phyloP scores from a whole-genome alignment of 306 rosid genomes.

The Cucumis cinereus region DNA sequence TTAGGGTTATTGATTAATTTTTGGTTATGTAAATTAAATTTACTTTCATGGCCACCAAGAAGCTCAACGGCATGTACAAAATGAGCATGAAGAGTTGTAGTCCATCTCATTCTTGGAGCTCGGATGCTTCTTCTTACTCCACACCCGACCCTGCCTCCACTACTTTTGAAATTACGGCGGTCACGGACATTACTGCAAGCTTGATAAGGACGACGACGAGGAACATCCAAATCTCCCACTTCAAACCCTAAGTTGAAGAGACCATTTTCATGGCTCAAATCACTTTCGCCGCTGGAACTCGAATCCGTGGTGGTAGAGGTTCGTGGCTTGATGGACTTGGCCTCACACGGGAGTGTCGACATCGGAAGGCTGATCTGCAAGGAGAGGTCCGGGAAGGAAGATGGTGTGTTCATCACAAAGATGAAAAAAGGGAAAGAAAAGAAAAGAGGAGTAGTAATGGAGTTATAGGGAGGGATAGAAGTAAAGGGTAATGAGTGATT shows the following conservation, averaged over 20 bases:
- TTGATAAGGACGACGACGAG: not conserved
- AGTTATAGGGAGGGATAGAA: not conserved
- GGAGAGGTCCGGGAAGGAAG: slow-evolving; percentile 54
- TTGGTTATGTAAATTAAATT: not conserved
- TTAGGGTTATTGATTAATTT: not conserved
- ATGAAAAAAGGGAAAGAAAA: not conserved
- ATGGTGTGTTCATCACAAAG: slow-evolving; percentile 19
- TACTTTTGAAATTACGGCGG: slow-evolving; percentile 55
- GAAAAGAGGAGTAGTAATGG: not conserved
- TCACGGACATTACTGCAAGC: slow-evolving; percentile 14
- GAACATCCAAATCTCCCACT: not conserved
- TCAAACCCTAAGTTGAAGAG: slow-evolving; percentile 38
- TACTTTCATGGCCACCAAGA: slow-evolving; percentile 95
- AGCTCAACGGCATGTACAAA: slow-evolving; percentile 83
- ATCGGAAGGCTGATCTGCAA: slow-evolving; percentile 64
- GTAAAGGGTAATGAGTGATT: slow-evolving; percentile 27
- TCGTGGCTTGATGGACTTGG: not conserved
- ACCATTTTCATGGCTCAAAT: slow-evolving; percentile 55
- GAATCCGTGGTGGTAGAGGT: slow-evolving; percentile 51
- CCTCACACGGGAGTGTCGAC: not conserved
- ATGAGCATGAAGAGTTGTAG: slow-evolving; percentile 80
- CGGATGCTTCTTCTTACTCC: slow-evolving; percentile 49
- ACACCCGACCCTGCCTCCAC: slow-evolving; percentile 16
- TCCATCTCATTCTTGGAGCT: slow-evolving; percentile 98
- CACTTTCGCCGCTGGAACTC: slow-evolving; percentile 51